Evolutionary conservation across 2,329 filamentous ascomycete species (phyloP).

Genomic region (Helminthosporium solani): DNA sequence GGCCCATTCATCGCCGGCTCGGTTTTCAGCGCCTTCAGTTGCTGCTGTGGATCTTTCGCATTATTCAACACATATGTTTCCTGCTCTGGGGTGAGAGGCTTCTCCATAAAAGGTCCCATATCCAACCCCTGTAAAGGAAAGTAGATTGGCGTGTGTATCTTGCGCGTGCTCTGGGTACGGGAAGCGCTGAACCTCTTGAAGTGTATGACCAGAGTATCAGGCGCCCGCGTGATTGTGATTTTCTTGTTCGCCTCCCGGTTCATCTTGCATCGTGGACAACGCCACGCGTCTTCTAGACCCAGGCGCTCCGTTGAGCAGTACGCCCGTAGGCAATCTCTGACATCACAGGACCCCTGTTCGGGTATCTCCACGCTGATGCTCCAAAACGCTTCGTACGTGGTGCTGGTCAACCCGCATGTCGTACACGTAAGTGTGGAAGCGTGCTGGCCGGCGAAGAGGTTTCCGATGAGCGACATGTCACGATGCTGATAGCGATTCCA

Average conservation of each 20-base stretch:
- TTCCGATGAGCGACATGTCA: slow-evolving; percentile 74
- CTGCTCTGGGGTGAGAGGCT: slow-evolving; percentile 43
- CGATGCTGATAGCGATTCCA: slow-evolving; percentile 71
- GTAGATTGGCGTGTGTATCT: slow-evolving; percentile 69
- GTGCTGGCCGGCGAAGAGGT: slow-evolving; percentile 74
- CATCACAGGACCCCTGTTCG: slow-evolving; percentile 55
- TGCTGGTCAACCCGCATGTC: slow-evolving; percentile 62
- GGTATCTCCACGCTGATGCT: slow-evolving; percentile 70
- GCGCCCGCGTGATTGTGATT: slow-evolving; percentile 73
- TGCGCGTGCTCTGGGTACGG: slow-evolving; percentile 59
- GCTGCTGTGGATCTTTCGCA: slow-evolving; percentile 25
- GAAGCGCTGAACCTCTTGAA: slow-evolving; percentile 69
- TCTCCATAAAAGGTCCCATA: slow-evolving; percentile 61
- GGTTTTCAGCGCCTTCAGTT: slow-evolving; percentile 37
- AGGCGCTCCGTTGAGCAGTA: slow-evolving; percentile 69
- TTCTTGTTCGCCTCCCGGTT: slow-evolving; percentile 68
- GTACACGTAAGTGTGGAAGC: slow-evolving; percentile 62
- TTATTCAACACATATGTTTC: slow-evolving; percentile 40
- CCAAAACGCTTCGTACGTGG: slow-evolving; percentile 70
- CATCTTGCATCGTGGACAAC: slow-evolving; percentile 72
- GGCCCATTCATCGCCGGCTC: slow-evolving; percentile 54
- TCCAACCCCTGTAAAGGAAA: slow-evolving; percentile 75
- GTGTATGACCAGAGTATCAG: slow-evolving; percentile 74
- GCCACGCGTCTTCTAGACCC: slow-evolving; percentile 66
- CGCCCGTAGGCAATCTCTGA: slow-evolving; percentile 68